Percentiles rank a stretch among this genome's conserved stretches.
Conservation (phyloP, 2,329 filamentous ascomycete genomes). For the Spiromastix sp. region DNA sequence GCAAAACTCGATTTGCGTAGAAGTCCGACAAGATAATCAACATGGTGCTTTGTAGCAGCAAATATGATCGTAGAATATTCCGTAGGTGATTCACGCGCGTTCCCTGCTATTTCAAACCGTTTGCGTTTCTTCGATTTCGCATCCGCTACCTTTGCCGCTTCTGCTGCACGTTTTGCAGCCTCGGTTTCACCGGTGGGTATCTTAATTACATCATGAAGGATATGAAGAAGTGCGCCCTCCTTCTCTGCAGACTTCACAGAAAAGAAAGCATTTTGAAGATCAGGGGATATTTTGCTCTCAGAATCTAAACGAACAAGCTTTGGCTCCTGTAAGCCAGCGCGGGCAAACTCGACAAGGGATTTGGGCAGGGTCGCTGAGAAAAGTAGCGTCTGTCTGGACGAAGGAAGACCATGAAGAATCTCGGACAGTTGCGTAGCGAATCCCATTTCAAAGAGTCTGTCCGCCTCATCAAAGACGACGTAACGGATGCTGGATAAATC, state of each 20-base stretch:
- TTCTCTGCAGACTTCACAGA: constrained; percentile 86
- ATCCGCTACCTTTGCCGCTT: constrained; percentile 37
- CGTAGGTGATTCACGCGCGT: constrained; percentile 61
- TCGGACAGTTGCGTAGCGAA: constrained; percentile 89
- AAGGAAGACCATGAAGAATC: constrained; percentile 79
- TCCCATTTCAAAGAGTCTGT: constrained; percentile 96
- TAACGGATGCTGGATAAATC: constrained; percentile 88
- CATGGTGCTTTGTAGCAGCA: constrained; percentile 89
- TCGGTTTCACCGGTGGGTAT: constrained; percentile 63
- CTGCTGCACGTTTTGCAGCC: constrained; percentile 34
- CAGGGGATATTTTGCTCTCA: constrained; percentile 91
- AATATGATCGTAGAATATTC: constrained; percentile 93
- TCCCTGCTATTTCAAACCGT: constrained; percentile 39
- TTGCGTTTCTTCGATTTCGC: constrained; percentile 35
- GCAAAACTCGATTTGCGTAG: constrained; percentile 74
- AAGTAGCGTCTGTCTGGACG: constrained; percentile 75
- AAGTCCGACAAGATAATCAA: constrained; percentile 81
- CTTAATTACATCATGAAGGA: constrained; percentile 85
- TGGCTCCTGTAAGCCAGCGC: constrained; percentile 86
- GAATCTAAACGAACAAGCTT: constrained; percentile 82
- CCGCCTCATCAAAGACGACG: constrained; percentile 95
- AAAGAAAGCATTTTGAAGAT: constrained; percentile 93
- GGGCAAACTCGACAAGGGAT: constrained; percentile 88
- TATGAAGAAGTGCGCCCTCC: constrained; percentile 80
- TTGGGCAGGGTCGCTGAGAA: constrained; percentile 95